Evolutionary conservation across 2,329 filamentous ascomycete species (phyloP).

Genomic region (Neofusicoccum laricinum): DNA sequence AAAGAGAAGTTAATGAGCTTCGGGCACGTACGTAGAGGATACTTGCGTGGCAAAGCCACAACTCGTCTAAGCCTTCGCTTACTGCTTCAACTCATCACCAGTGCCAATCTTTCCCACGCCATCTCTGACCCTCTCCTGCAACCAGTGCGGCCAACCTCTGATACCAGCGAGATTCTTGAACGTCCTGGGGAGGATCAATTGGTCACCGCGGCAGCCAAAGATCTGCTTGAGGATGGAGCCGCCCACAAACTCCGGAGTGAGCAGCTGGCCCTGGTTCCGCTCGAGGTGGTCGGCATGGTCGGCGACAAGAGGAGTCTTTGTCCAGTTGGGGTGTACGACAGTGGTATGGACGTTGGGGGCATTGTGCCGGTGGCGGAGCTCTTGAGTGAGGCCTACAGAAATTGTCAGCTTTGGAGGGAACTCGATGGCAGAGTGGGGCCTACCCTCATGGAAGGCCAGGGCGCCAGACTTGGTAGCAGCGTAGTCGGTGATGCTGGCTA

Average conservation of each 20-base stretch:
- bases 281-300: slow-evolving; percentile 30
- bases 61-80: neutral
- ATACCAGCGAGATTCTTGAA: slow-evolving; percentile 29
- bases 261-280: slow-evolving; percentile 24
- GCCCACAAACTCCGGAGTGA: slow-evolving; percentile 38
- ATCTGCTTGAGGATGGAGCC: slow-evolving; percentile 43
- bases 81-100: neutral
- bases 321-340: slow-evolving; percentile 43
- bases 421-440: neutral
- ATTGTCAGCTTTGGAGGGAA: neutral
- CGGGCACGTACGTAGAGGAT: neutral
- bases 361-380: slow-evolving; percentile 38
- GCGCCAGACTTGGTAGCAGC: slow-evolving; percentile 51
- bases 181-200: slow-evolving; percentile 37
- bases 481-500: slow-evolving; percentile 53
- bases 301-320: slow-evolving; percentile 39
- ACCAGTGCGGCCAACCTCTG: slow-evolving; percentile 47
- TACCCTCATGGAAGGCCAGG: slow-evolving; percentile 53
- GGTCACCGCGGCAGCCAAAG: slow-evolving; percentile 36
- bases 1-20: too few species aligned
- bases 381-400: slow-evolving; percentile 31
- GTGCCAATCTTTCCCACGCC: slow-evolving; percentile 15
- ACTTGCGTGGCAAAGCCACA: neutral
- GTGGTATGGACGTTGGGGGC: slow-evolving; percentile 42
- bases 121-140: slow-evolving; percentile 40